Evolutionary conservation across 2,329 filamentous ascomycete genomes (phyloP), one percentile per base, ranked within the genome.

Genomic region (Nemania sp.): DNA sequence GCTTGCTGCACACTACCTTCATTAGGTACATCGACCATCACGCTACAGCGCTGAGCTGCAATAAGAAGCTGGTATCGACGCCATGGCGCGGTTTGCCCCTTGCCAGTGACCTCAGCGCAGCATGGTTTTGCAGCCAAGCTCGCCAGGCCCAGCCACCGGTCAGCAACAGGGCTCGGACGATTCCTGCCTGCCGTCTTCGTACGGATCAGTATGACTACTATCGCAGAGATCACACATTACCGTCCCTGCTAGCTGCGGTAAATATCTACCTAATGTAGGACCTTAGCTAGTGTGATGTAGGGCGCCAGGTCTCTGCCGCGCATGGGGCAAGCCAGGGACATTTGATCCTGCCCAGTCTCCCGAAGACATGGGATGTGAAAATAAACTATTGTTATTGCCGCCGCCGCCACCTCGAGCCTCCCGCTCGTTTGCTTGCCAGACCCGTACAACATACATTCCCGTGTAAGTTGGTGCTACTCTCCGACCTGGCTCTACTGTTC

Each of bases 161-260:
- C 34, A 49, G 44, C 53, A 44, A 49, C 45, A 53, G 54, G 52
- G 53, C 44, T 49, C 40, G 45, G 54, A n/a, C n/a, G n/a, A n/a
- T n/a, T n/a, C n/a, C n/a, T n/a, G n/a, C n/a, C n/a, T n/a, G n/a
- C n/a, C n/a, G n/a, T n/a, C n/a, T n/a, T n/a, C n/a, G n/a, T n/a
- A n/a, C n/a, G n/a, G n/a, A n/a, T n/a, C n/a, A n/a, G n/a, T n/a
- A n/a, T n/a, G n/a, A n/a, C n/a, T n/a, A n/a, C n/a, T n/a, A n/a
- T n/a, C n/a, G n/a, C n/a, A n/a, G n/a, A n/a, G n/a, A n/a, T n/a
- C n/a, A n/a, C n/a, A n/a, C n/a, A n/a, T n/a, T n/a, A n/a, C n/a
- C n/a, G n/a, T n/a, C n/a, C n/a, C n/a, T n/a, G n/a, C n/a, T n/a
- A n/a, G n/a, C n/a, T n/a, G n/a, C n/a, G n/a, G n/a, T n/a, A n/a